These are phyloP conservation scores for Tulasnella sp. DNA, from an alignment of 768 basidiomycete genomes.

Conservation along the genomic window DNA sequence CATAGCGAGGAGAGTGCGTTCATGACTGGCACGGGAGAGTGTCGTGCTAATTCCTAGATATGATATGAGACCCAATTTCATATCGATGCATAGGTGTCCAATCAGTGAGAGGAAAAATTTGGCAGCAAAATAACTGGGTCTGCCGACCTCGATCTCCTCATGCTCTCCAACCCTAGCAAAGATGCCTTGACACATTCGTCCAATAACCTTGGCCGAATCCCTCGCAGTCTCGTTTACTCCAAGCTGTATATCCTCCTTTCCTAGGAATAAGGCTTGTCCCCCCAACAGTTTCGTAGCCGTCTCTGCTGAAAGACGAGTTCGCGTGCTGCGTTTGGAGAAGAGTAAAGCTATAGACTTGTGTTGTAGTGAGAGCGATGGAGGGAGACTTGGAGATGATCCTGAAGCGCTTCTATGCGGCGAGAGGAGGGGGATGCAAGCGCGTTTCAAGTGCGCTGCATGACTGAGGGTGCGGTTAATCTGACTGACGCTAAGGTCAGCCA, in stretches of 20 bases:
- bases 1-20: conserved; percentile 93
- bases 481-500: conserved; percentile 72
- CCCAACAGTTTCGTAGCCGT: conserved; percentile 70
- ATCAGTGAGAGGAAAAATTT: neutral
- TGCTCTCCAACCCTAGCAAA: conserved; percentile 94
- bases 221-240: conserved; percentile 85
- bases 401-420: neutral
- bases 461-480: conserved; percentile 60
- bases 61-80: neutral
- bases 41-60: conserved; percentile 69
- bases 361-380: conserved; percentile 66
- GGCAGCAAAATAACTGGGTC: conserved; percentile 20
- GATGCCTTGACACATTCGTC: conserved; percentile 92
- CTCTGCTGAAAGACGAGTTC: conserved; percentile 83
- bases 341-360: conserved; percentile 80
- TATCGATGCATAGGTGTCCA: neutral
- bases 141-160: conserved; percentile 72
- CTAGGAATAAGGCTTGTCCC: conserved; percentile 83
- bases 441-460: conserved; percentile 58
- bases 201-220: conserved; percentile 81
- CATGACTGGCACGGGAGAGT: conserved; percentile 88
- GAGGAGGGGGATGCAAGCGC: conserved; percentile 38
- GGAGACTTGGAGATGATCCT: conserved; percentile 13
- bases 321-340: conserved; percentile 88
- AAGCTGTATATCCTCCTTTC: conserved; percentile 82